Evolutionary conservation across 2,329 filamentous ascomycete genomes (phyloP), one percentile per base, ranked within the genome.

Genomic region (Pseudogymnoascus sp.): DNA sequence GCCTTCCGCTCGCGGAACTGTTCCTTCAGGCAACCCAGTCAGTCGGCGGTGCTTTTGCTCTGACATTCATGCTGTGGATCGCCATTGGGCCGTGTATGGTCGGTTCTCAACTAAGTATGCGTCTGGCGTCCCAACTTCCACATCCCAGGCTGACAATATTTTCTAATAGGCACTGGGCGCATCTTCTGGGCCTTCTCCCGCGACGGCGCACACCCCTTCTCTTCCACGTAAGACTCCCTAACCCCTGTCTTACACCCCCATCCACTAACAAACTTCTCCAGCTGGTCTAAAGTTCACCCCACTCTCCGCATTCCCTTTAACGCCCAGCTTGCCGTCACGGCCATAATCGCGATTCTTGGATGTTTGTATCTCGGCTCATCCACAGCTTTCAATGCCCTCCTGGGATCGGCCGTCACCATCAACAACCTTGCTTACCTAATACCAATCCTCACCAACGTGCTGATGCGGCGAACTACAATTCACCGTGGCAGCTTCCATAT

Each of bases 371-470:
- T 80, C 11, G 77, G 75, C 14, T 76, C 74, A 1, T 73, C 72
- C 1, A 77, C 77, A 0, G 78, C 78, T 11, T 79, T 79, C 69
- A 79, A 78, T 67, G 74, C 75, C n/a, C 71, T 77, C 8, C 69
- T 76, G 1, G 72, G 73, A 6, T 73, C 72, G 18, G 73, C 72
- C 18, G 71, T 76, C 28, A 79, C 77, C 12, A 75, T 79, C 52
- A 78, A 78, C 64, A 78, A 79, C 61, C 71, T 79, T 11, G 77
- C 78, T 0, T 81, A 79, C 65, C 68, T 78, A 45, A 71, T 80
- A 14, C 78, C 78, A 0, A 78, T 82, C 37, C 55, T 77, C 3
- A 77, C 78, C 0, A 80, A 81, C 61, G 70, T 76, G 25, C 69
- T 78, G 9, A 75, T 73, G 12, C 70, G 76, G 1, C 73, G 77